Evolutionary conservation across 2,329 filamentous ascomycete species (phyloP).

Genomic region (Exophiala alcalophila): DNA sequence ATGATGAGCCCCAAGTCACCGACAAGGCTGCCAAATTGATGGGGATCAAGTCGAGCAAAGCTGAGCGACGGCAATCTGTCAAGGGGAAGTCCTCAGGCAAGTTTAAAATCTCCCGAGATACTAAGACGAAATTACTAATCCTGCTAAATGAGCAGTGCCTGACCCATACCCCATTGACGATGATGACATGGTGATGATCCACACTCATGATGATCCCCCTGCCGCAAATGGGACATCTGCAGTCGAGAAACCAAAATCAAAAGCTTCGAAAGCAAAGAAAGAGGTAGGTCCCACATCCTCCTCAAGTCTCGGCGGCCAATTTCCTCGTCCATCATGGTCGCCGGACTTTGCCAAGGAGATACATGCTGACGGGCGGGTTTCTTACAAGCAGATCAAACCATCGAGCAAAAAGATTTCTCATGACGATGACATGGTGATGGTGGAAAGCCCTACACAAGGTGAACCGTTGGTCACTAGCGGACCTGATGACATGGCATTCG

Average conservation of each 20-base stretch:
- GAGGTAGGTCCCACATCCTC: constrained; percentile 34
- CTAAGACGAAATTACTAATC: not conserved
- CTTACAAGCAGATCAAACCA: constrained; percentile 32
- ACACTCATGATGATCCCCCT: constrained; percentile 44
- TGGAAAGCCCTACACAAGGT: constrained; percentile 50
- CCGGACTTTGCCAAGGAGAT: constrained; percentile 22
- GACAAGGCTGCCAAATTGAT: constrained; percentile 78
- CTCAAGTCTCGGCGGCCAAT: constrained; percentile 11
- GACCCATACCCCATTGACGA: constrained; percentile 64
- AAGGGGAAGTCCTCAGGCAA: constrained; percentile 45
- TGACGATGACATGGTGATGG: constrained; percentile 54
- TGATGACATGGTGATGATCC: constrained; percentile 60
- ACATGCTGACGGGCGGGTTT: constrained; percentile 28
- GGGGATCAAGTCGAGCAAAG: constrained; percentile 54
- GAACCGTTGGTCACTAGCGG: constrained; percentile 45
- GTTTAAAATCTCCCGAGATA: not conserved
- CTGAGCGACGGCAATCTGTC: constrained; percentile 49
- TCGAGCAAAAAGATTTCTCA: constrained; percentile 34
- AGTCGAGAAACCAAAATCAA: constrained; percentile 36
- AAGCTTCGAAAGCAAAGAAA: constrained; percentile 37
- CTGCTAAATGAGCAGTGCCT: constrained; percentile 35
- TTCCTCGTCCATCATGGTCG: constrained; percentile 25
- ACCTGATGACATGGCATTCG: constrained; percentile 52
- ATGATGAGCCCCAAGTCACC: constrained; percentile 62
- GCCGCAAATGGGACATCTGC: constrained; percentile 33